Evolutionary conservation across 495 filamentous ascomycete genomes (phyloP), one percentile per base, ranked within the genome.

Genomic region (Chaetomidium leptoderma): DNA sequence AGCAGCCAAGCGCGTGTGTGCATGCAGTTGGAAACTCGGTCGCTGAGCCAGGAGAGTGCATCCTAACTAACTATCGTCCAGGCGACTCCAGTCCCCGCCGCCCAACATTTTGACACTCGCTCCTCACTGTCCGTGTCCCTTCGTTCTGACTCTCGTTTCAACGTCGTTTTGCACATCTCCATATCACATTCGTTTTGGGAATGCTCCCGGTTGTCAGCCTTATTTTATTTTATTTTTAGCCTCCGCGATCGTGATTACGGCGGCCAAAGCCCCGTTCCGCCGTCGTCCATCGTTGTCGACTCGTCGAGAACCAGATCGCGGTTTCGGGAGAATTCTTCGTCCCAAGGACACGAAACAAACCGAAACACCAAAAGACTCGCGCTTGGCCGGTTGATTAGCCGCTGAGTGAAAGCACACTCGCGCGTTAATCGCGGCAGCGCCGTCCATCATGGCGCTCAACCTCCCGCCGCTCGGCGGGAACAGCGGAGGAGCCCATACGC

Each of bases 401-500:
- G 16, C 35, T 14, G 23, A 33, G 37, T 43, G 8, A 14, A 19
- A 30, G 32, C 13, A 51, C 27, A 33, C 52, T 9, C 13, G n/a
- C 32, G 30, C 17, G 33, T 42, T 54, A 40, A 60, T 37, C 49
- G 59, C 55, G 62, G 57, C 55, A 55, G 49, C 57, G 59, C 52
- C 58, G 37, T 32, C 59, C 68, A 71, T 59, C 64, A 77, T 78
- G 75, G 64, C 76, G 55, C 70, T 74, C 61, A 72, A 76, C 57
- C 70, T 79, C 55, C 73, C 76, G 23, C 66, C 66, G 29, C 53
- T 68, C 48, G 61, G 73, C 40, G 75, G 72, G 48, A 73, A 70
- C 61, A 73, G 74, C 65, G 78, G 73, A 66, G 78, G 83, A 65
- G 83, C 89, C 60, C 89, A 96, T 70, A 86, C 87, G n/a, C 91